Percentiles rank a stretch among this genome's conserved stretches.
Conservation (phyloP, 768 basidiomycete genomes). For the Calocybe indica region DNA sequence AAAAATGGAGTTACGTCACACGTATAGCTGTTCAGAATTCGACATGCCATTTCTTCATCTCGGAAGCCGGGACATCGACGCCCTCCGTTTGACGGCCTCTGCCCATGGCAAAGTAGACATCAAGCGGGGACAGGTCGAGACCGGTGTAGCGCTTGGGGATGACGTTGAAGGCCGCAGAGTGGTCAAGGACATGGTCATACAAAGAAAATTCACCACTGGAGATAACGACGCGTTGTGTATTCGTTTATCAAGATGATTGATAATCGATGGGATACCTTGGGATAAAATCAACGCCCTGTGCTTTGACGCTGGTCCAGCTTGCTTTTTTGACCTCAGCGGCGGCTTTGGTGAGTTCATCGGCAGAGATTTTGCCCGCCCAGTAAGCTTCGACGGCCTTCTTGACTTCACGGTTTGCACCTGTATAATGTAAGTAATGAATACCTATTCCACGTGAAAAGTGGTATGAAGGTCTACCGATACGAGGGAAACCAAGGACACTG, state of each 20-base stretch:
- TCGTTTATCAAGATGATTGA: conserved; percentile 9
- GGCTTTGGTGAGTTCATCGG: conserved; percentile 81
- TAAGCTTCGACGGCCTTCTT: conserved; percentile 99
- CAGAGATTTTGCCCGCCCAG: conserved; percentile 90
- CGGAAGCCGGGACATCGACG: conserved; percentile 94
- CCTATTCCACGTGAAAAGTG: not conserved
- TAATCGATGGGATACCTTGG: conserved; percentile 62
- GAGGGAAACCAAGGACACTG: conserved; percentile 88
- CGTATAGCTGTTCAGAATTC: not conserved
- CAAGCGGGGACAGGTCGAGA: conserved; percentile 80
- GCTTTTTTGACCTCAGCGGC: conserved; percentile 85
- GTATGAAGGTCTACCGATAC: conserved; percentile 56
- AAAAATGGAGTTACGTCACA: conserved; percentile 5
- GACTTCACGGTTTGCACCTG: conserved; percentile 90
- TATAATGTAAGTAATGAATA: conserved; percentile 1
- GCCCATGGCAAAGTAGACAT: conserved; percentile 98
- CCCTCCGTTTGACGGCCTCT: conserved; percentile 93
- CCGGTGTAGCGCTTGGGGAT: conserved; percentile 92
- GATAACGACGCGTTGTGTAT: conserved; percentile 8
- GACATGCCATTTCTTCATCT: conserved; percentile 99
- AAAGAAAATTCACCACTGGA: conserved; percentile 95
- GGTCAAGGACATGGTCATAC: conserved; percentile 98
- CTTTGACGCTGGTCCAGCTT: conserved; percentile 84
- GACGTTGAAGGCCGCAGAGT: conserved; percentile 93
- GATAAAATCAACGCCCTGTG: conserved; percentile 80